Evolutionary conservation across 495 filamentous ascomycete genomes (phyloP).

Genomic region (Hyphodiscus hymeniophilus): DNA sequence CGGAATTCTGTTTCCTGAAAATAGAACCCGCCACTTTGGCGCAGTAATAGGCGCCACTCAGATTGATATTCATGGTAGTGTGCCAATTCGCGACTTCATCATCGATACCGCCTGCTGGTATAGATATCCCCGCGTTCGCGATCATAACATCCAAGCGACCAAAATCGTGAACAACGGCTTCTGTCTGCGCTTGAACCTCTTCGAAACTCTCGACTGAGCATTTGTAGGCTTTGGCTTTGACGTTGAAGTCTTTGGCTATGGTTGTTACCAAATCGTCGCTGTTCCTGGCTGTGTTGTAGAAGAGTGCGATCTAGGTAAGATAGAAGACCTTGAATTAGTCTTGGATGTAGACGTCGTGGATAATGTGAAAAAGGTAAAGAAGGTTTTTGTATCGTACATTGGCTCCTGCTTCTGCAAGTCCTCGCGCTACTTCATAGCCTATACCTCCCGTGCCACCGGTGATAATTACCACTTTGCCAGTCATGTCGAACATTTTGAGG

Average conservation of each 20-base stretch:
- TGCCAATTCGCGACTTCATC: conserved; percentile 57
- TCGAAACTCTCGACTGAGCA: conserved; percentile 55
- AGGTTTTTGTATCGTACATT: conserved; percentile 77
- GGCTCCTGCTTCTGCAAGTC: conserved; percentile 75
- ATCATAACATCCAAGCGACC: conserved; percentile 72
- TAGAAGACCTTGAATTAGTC: too few species aligned
- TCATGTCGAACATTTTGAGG: conserved; percentile 74
- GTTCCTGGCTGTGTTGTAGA: too few species aligned
- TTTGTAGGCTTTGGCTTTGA: conserved; percentile 65
- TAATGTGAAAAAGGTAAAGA: background rate
- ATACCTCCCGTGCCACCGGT: conserved; percentile 79
- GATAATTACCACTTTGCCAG: conserved; percentile 76
- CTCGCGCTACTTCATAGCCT: conserved; percentile 68
- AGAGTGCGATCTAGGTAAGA: too few species aligned
- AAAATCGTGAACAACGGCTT: conserved; percentile 57
- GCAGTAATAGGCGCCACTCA: conserved; percentile 78
- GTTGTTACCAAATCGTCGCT: too few species aligned
- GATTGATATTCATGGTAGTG: conserved; percentile 62
- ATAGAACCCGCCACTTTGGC: conserved; percentile 67
- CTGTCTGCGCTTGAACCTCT: conserved; percentile 47
- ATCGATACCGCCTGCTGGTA: conserved; percentile 61
- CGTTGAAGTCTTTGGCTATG: too few species aligned
- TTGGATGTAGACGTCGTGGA: too few species aligned
- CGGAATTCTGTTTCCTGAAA: conserved; percentile 55
- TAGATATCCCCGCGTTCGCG: conserved; percentile 71